Conservation (phyloP, 306 rosid species). For the Vachellia collinsii region DNA sequence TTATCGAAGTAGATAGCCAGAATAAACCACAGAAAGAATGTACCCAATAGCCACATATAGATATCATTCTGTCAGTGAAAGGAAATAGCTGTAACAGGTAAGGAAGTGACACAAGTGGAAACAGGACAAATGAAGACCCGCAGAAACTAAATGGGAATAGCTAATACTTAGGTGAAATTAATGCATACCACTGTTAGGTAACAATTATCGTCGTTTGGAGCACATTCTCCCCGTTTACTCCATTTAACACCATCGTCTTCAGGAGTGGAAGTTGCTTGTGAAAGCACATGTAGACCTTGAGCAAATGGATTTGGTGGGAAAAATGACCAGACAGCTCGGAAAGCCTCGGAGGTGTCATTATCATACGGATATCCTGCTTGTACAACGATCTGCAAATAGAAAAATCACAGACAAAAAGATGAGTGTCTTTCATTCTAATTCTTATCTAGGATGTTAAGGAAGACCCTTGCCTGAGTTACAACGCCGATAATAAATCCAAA, state of each 20-base stretch:
- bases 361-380: constrained; percentile 65
- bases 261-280: constrained; percentile 57
- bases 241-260: constrained; percentile 73
- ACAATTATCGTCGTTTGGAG: constrained; percentile 46
- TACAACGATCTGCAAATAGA: constrained; percentile 56
- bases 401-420: constrained; percentile 25
- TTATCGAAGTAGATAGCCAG: constrained; percentile 90
- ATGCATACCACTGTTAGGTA: constrained; percentile 72
- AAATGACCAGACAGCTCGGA: constrained; percentile 62
- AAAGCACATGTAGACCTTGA: constrained; percentile 61
- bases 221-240: constrained; percentile 67
- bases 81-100: constrained; percentile 30
- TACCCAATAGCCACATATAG: constrained; percentile 66
- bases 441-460: constrained; percentile 26
- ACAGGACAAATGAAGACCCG: constrained; percentile 25
- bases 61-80: constrained; percentile 66
- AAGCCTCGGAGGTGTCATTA: not conserved
- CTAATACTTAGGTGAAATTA: constrained; percentile 30
- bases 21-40: constrained; percentile 78
- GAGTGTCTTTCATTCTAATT: constrained; percentile 37
- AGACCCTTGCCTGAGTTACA: constrained; percentile 73
- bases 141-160: constrained; percentile 12
- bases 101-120: constrained; percentile 13
- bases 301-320: constrained; percentile 92
- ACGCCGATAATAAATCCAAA: constrained; percentile 67